Percentiles rank a stretch among this genome's conserved stretches.
These are phyloP conservation scores for Gastrolobium bilobum DNA, from an alignment of 306 rosid species.

Conservation along the genomic window DNA sequence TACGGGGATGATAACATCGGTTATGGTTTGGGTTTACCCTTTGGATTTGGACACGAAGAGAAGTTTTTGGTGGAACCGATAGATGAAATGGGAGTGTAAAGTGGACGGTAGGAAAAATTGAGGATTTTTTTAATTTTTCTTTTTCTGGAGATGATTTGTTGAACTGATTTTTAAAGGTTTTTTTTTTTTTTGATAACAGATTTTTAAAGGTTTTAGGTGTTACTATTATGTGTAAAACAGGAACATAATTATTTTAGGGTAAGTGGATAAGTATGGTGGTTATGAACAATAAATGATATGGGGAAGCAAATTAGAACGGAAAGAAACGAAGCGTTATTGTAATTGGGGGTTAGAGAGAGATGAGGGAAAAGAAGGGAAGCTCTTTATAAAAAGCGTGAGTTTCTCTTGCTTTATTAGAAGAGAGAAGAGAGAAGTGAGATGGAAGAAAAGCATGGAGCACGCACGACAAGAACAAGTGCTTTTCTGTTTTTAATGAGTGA, in stretches of 20 bases:
- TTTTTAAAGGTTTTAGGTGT: not conserved
- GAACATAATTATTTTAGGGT: not conserved
- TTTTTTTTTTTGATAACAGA: too few relatives aligned
- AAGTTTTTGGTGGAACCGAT: not conserved
- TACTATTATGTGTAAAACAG: not conserved
- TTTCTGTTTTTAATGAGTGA: not conserved
- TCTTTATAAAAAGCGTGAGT: constrained; percentile 1
- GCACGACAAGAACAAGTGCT: constrained; percentile 25
- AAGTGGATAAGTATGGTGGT: not conserved
- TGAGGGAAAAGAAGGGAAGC: not conserved
- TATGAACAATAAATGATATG: not conserved
- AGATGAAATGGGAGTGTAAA: not conserved
- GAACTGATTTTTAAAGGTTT: not conserved
- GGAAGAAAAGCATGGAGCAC: not conserved
- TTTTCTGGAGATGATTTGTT: not conserved
- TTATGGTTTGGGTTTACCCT: not conserved
- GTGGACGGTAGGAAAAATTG: too few relatives aligned
- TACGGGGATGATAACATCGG: too few relatives aligned
- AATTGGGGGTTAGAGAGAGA: not conserved
- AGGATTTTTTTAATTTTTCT: not conserved
- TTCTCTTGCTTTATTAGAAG: constrained; percentile 5
- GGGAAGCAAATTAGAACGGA: not conserved
- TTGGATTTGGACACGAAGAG: not conserved
- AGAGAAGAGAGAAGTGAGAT: not conserved
- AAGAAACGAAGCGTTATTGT: not conserved